phyloP scores from a whole-genome alignment of 2,329 filamentous ascomycete genomes.

The Exophiala bonariae region DNA sequence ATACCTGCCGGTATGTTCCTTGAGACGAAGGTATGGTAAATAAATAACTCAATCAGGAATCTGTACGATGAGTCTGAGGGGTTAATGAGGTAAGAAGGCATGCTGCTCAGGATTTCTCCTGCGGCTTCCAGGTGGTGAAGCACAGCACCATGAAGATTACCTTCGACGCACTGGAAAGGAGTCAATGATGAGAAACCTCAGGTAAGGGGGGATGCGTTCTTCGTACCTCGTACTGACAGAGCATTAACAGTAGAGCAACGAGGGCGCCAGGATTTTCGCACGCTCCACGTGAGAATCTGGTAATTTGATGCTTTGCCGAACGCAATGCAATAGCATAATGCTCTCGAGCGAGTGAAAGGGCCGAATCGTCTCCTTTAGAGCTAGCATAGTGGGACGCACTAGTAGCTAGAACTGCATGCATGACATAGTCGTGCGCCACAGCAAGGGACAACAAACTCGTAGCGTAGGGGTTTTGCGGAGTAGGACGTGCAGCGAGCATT shows the following conservation, averaged over 20 bases:
- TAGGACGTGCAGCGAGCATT: neutral
- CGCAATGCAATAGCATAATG: constrained; percentile 1
- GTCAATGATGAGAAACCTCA: too few species aligned
- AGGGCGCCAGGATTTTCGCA: neutral
- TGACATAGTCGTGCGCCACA: neutral
- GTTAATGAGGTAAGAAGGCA: neutral
- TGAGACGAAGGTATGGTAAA: neutral
- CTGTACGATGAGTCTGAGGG: neutral
- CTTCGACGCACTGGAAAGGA: constrained; percentile 3
- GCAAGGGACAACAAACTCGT: neutral
- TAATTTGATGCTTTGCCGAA: constrained; percentile 2
- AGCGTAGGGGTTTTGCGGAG: neutral
- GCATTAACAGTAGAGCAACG: constrained; percentile 1
- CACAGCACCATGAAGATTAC: neutral
- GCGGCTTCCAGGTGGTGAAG: constrained; percentile 1
- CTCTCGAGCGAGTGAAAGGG: neutral
- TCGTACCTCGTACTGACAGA: constrained; percentile 2
- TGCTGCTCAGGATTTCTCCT: neutral
- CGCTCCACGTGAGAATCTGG: neutral
- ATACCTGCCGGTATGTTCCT: neutral
- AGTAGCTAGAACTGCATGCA: constrained; percentile 1
- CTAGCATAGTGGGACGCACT: constrained; percentile 3
- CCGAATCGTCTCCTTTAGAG: neutral
- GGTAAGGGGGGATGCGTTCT: too few species aligned
- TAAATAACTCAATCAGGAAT: constrained; percentile 1